Base-by-base conservation (phyloP, 2,329 filamentous ascomycete genomes). In the Pseudovirgaria hyperparasitica region DNA sequence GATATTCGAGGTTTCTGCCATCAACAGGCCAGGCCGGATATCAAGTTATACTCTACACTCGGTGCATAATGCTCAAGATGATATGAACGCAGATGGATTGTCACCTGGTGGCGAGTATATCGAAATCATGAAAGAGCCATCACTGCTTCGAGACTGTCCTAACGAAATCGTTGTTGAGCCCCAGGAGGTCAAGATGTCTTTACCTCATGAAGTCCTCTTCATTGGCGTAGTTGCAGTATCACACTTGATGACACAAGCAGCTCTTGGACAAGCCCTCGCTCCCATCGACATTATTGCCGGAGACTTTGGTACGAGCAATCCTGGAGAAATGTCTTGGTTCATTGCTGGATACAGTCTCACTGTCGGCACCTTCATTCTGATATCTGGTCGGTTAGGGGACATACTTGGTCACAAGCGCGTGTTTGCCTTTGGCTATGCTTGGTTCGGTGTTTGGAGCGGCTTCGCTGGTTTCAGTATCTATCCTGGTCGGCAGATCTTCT, bases 231-330 rank as follows among this genome's bases (percentile, higher is more conserved):
- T 43, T 12, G 37, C 40, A n/a, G 34, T 42, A 14, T 40, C 46
- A 17, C 44, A 51, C 29, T 35, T 46, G 23, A 42, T 42, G 34
- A 44, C 45, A 11, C 46, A 51, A 28, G 39, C 39, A 6, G 43
- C 38, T 7, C 31, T 51, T 3, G 46, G 45, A 17, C 41, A 48
- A 25, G 43, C 43, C 16, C 33, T 63, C 8, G 50, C 52, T 5
- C 53, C 56, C 2, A 45, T 64, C 14, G 54, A 62, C 24, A 47
- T 61, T 27, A 66, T 69, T 34, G 60, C 52, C 10, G 34, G 46
- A 11, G 52, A 52, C 18, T 57, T 68, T 19, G 48, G 47, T 8
- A 48, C 52, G 14, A 44, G 41, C 2, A 51, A 52, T 26, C 50
- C 58, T 3, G 61, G 55, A 13, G 45, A 61, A 23, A 48, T 57